Conservation (phyloP, 176 grass and related monocot genomes). For the Oryza rufipogon region DNA sequence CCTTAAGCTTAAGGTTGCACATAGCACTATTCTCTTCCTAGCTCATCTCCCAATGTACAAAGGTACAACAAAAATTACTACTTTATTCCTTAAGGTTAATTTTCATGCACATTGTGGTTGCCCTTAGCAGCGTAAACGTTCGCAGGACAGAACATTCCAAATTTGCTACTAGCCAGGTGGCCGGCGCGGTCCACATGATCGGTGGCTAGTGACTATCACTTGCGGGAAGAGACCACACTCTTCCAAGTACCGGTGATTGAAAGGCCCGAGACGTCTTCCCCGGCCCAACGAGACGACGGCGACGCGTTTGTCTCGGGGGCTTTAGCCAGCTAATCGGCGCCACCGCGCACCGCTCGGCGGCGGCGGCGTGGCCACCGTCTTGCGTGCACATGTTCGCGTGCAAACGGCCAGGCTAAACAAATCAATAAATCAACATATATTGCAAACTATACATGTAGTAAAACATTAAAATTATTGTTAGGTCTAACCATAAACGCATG, state of each 20-base stretch:
- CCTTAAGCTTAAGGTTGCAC: no score
- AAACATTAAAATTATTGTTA: no score
- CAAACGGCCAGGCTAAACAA: background rate
- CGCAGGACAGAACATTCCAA: background rate
- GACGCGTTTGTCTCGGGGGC: background rate
- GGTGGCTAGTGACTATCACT: background rate
- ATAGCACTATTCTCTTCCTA: no score
- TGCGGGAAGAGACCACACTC: background rate
- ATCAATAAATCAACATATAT: background rate
- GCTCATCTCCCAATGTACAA: no score
- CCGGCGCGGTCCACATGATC: background rate
- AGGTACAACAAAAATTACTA: no score
- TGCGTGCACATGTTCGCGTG: background rate
- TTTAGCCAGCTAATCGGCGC: background rate
- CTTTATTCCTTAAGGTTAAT: no score
- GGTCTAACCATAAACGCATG: no score
- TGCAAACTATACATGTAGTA: no score
- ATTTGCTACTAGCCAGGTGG: background rate
- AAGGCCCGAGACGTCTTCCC: background rate
- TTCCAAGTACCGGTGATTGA: background rate
- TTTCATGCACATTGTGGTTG: no score
- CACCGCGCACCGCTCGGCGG: background rate
- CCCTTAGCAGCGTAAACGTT: background rate
- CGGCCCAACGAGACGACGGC: background rate
- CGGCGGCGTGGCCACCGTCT: background rate